Evolutionary conservation across 768 basidiomycete genomes (phyloP).

Genomic region (Leccinellum rugosiceps): DNA sequence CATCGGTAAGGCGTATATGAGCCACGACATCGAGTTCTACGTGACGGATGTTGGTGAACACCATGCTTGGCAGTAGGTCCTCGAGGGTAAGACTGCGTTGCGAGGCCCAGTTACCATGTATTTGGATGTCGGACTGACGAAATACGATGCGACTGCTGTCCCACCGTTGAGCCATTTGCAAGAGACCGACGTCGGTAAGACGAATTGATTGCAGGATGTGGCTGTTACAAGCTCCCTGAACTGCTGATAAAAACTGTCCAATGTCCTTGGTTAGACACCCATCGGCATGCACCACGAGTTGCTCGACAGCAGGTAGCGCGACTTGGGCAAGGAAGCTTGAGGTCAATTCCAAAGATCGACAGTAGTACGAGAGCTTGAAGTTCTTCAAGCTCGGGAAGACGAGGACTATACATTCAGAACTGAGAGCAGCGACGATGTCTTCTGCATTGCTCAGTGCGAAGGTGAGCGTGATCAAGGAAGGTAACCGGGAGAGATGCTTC

Average conservation of each 20-base stretch:
- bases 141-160: too few relatives aligned
- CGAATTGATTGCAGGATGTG: too few relatives aligned
- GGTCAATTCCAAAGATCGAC: not conserved
- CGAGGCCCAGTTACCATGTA: too few relatives aligned
- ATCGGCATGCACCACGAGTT: not conserved
- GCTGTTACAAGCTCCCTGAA: not conserved
- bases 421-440: not conserved
- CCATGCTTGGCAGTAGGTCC: too few relatives aligned
- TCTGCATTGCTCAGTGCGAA: not conserved
- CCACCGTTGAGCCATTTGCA: too few relatives aligned
- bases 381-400: not conserved
- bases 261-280: not conserved
- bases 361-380: not conserved
- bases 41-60: too few relatives aligned
- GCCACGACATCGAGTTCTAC: too few relatives aligned
- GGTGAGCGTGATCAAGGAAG: not conserved
- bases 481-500: not conserved
- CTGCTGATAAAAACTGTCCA: not conserved
- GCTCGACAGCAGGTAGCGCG: not conserved
- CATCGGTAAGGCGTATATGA: too few relatives aligned
- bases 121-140: too few relatives aligned
- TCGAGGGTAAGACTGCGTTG: too few relatives aligned
- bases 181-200: too few relatives aligned
- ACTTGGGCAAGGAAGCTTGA: not conserved
- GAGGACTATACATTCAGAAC: not conserved